Evolutionary conservation across 225 moss, liverwort and hornwort species (phyloP), one percentile per base, ranked within the genome.

Genomic region (Pseudisothecium myosuroides): DNA sequence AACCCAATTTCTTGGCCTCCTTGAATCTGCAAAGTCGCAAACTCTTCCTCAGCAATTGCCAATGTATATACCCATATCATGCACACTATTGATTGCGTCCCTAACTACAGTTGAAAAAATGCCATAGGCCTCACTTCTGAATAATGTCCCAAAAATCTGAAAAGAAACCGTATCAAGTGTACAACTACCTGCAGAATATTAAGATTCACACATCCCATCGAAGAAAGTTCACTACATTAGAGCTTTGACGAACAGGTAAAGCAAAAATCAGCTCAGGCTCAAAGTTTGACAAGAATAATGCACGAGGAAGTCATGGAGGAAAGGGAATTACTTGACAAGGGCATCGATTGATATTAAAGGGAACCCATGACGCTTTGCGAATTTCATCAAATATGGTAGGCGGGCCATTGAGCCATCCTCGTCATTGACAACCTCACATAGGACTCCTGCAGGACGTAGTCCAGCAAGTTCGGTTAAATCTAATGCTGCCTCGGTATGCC

Each of bases 401-500:
- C 97, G 94, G 26, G 94, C 93, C 98, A 99, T 99, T 52, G 96
- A 95, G 60, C 98, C 96, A 94, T 99, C 97, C 28, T 88, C 89
- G 50, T 88, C 85, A 83, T 97, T 93, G 56, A 99, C 97, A 89
- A 99, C 85, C 91, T 97, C 97, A 93, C 97, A 97, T 61, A 99
- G 89, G 63, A 96, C 97, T 92, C 98, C 98, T 10, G 93, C 95
- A 87, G 96, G 94, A 88, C 96, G 87, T 63, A 99, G 90, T 71
- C 95, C 98, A 77, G 98, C 96, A 83, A 99, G 86, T 76, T 91
- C 90, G 49, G 95, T 87, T 63, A 99, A 89, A 92, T 99, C 98
- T 83, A 99, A 88, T 60, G 98, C 92, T 79, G 98, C 98, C 89
- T 99, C 98, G 23, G 98, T 97, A 86, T 97, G 98, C 55, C 98